Base-by-base conservation (phyloP, 2,329 filamentous ascomycete genomes). In the Claviceps sorghi region DNA sequence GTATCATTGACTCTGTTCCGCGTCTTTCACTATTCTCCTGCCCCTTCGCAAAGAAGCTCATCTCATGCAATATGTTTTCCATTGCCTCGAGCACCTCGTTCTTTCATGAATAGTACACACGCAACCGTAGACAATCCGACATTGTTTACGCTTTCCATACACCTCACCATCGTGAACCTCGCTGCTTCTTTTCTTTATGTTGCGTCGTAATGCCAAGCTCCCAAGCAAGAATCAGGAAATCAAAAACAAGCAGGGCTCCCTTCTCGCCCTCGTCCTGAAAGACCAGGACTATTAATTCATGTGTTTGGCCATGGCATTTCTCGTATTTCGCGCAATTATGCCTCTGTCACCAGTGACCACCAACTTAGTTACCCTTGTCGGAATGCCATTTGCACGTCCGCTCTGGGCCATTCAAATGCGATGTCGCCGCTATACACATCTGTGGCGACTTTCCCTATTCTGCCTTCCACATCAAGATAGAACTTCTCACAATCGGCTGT, bases 341-440 rank as follows among this genome's bases (percentile, higher is more conserved):
- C n/a, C n/a, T 36, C 34, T 17, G n/a, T 49, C 51, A 48, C 47
- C 41, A 26, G 26, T 26, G 26, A 5, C 26, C 26, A 26, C 26
- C 26, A 26, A 26, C 26, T n/a, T n/a, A 26, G 22, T 38, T 45
- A 34, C 30, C 21, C 36, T 55, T 54, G 67, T 53, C 63, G 60
- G 60, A 84, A 84, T 17, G 79, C 78, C 52, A 70, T 69, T 68
- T 79, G 79, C 43, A 83, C 79, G 59, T 84, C 81, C 15, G 70
- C 69, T 54, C 78, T 69, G n/a, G 79, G 79, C 80, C 80, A 84
- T 65, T 84, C 81, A 58, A 80, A 82, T 56, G 79, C 62, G 42
- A 82, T 74, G 60, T 83, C 80, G 9, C 81, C 80, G 45, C 80
- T 76, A 59, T 84, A 84, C 29, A 83, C 76, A 58, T 80, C 76